phyloP scores from a whole-genome alignment of 163 green algal species.

The Scenedesmus sp. region DNA sequence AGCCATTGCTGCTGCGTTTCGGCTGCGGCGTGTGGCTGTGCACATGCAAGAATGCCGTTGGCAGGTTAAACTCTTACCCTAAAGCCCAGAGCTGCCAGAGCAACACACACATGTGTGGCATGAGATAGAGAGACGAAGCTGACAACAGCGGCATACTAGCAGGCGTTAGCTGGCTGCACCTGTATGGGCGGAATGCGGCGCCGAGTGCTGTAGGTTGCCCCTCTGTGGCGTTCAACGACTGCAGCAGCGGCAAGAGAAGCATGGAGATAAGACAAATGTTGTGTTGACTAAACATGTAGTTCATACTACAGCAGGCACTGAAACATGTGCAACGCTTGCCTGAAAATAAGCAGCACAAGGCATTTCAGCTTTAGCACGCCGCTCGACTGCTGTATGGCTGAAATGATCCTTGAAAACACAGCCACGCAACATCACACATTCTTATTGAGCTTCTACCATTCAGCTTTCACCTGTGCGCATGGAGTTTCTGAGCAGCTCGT shows the following conservation, averaged over 20 bases:
- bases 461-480: constrained; percentile 41
- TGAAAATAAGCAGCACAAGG: neutral
- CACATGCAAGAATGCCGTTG: neutral
- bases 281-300: too few relatives aligned
- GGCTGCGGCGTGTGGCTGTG: neutral
- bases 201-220: constrained; percentile 2
- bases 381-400: too few relatives aligned
- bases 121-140: neutral
- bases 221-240: constrained; percentile 38
- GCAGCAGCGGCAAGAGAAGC: neutral
- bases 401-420: neutral
- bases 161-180: constrained; percentile 33
- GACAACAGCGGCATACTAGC: neutral
- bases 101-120: too few relatives aligned
- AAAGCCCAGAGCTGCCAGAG: too few relatives aligned
- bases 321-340: neutral
- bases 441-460: neutral
- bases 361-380: too few relatives aligned
- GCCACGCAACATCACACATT: neutral
- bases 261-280: neutral
- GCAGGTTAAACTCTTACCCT: too few relatives aligned
- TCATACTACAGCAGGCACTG: neutral
- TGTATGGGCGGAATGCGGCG: constrained; percentile 68
- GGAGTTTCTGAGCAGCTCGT: constrained; percentile 93
- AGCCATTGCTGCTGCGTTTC: neutral